phyloP scores from a whole-genome alignment of 2,329 filamentous ascomycete species.

The Fonsecaea multimorphosa region DNA sequence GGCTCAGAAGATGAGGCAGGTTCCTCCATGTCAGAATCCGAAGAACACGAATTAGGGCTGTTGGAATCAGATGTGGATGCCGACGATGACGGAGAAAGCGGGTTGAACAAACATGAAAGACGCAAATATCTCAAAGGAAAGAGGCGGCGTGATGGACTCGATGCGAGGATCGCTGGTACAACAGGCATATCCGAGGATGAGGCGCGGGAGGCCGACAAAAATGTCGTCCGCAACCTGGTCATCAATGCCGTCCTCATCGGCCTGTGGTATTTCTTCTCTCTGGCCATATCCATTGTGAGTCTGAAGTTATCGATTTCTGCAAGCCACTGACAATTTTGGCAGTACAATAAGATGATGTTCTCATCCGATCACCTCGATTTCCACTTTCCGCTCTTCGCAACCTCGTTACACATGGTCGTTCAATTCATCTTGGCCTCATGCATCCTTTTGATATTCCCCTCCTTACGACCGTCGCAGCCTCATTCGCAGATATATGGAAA shows the following conservation, averaged over 20 bases:
- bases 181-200: slow-evolving; percentile 65
- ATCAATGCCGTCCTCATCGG: slow-evolving; percentile 82
- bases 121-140: slow-evolving; percentile 70
- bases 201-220: slow-evolving; percentile 75
- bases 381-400: slow-evolving; percentile 92
- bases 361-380: slow-evolving; percentile 80
- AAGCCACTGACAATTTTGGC: slow-evolving; percentile 32
- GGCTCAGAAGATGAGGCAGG: slow-evolving; percentile 38
- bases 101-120: slow-evolving; percentile 76
- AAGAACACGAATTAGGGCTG: slow-evolving; percentile 64
- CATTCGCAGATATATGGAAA: slow-evolving; percentile 27
- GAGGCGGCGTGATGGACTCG: slow-evolving; percentile 70
- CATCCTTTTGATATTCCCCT: slow-evolving; percentile 82
- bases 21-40: slow-evolving; percentile 53
- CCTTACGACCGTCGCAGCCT: slow-evolving; percentile 70
- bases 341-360: slow-evolving; percentile 99
- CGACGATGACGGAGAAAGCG: slow-evolving; percentile 88
- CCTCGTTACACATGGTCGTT: slow-evolving; percentile 92
- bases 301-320: background rate
- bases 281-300: slow-evolving; percentile 87
- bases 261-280: slow-evolving; percentile 89
- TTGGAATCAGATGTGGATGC: slow-evolving; percentile 75
- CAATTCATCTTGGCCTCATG: slow-evolving; percentile 81
- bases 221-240: slow-evolving; percentile 70
- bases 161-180: slow-evolving; percentile 70